Evolutionary conservation across 202 grass and related monocot species (phyloP).

Genomic region (Schoenoplectus triqueter): DNA sequence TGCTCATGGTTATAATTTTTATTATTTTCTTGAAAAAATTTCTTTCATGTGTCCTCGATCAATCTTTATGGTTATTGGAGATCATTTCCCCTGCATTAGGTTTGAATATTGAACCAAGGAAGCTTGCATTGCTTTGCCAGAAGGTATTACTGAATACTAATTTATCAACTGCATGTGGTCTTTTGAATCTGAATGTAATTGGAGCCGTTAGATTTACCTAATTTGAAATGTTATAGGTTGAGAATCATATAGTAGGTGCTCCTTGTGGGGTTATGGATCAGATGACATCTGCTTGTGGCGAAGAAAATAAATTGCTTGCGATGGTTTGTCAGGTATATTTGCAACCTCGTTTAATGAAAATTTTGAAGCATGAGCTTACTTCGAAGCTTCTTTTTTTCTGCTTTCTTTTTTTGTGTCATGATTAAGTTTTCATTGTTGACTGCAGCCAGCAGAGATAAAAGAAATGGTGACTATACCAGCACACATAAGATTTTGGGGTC

Average conservation of each 20-base stretch:
- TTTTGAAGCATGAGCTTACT: not conserved
- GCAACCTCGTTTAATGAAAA: not conserved
- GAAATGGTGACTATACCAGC: conserved; percentile 83
- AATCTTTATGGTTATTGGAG: conserved; percentile 37
- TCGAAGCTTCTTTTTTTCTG: not conserved
- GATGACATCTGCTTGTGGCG: conserved; percentile 89
- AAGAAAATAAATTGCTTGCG: conserved; percentile 94
- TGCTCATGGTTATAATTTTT: conserved; percentile 63
- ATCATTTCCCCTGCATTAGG: conserved; percentile 53
- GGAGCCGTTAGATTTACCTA: not conserved
- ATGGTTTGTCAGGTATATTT: conserved; percentile 93
- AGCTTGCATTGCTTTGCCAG: conserved; percentile 91
- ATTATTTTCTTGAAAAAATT: conserved; percentile 25
- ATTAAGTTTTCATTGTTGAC: conserved; percentile 24
- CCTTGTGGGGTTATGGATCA: conserved; percentile 98
- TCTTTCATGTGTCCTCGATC: conserved; percentile 19
- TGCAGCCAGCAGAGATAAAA: conserved; percentile 94
- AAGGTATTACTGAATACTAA: conserved; percentile 57
- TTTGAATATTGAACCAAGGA: conserved; percentile 79
- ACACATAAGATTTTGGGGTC: conserved; percentile 93
- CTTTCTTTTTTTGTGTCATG: conserved; percentile 2
- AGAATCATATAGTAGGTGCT: conserved; percentile 90
- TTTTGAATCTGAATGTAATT: conserved; percentile 16
- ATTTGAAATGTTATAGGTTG: conserved; percentile 55
- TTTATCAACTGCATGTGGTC: conserved; percentile 26